These are phyloP conservation scores for Arthrocladium fulminans DNA, from an alignment of 2,329 filamentous ascomycete genomes.

Conservation along the genomic window DNA sequence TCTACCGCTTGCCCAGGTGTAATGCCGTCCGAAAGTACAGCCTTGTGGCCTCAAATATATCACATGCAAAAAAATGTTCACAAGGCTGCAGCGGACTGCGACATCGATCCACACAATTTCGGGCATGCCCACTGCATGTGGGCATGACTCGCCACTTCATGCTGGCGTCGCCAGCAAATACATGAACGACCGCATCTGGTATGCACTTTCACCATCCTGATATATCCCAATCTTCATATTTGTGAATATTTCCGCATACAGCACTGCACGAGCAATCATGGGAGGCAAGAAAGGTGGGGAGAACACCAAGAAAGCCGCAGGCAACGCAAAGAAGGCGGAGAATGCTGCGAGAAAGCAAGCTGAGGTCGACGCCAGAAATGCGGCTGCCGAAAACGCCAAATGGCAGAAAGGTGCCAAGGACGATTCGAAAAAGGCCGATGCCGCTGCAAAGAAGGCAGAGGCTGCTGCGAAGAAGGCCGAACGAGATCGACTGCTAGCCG, in stretches of 20 bases:
- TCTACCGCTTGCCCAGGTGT: too few relatives aligned
- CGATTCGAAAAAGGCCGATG: constrained; percentile 80
- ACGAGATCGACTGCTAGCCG: constrained; percentile 69
- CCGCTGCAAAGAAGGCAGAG: constrained; percentile 74
- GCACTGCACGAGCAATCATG: constrained; percentile 42
- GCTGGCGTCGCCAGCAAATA: not conserved
- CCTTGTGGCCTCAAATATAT: too few relatives aligned
- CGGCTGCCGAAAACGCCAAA: constrained; percentile 60
- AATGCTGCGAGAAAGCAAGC: constrained; percentile 72
- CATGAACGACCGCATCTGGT: constrained; percentile 10
- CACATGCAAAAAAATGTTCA: too few relatives aligned
- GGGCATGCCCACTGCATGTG: not conserved
- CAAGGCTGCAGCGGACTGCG: too few relatives aligned
- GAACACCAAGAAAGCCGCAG: constrained; percentile 79
- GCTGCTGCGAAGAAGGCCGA: constrained; percentile 84
- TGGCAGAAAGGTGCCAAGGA: constrained; percentile 84
- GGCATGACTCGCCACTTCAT: constrained; percentile 1
- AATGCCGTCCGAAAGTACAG: too few relatives aligned
- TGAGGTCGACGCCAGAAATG: constrained; percentile 56
- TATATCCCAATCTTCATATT: constrained; percentile 29
- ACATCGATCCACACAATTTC: too few relatives aligned
- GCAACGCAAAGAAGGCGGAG: constrained; percentile 83
- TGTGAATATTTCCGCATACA: constrained; percentile 21
- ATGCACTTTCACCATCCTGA: constrained; percentile 17
- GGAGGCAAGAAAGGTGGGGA: constrained; percentile 63